These are phyloP conservation scores for Bipolaris cookei DNA, from an alignment of 2,329 filamentous ascomycete species.

Conservation along the genomic window DNA sequence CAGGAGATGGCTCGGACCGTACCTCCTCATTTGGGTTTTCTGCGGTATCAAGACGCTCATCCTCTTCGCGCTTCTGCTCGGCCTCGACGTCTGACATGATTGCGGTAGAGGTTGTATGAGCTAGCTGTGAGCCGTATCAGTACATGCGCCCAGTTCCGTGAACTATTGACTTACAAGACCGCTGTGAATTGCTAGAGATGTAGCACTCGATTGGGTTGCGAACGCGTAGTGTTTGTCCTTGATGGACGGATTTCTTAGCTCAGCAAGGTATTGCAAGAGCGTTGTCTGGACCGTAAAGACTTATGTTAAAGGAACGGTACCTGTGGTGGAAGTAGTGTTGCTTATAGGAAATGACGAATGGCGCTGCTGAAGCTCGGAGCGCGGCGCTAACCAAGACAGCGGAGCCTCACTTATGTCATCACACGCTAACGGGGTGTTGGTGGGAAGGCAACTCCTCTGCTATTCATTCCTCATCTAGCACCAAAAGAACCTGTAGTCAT, in stretches of 20 bases:
- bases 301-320: slow-evolving; percentile 20
- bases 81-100: slow-evolving; percentile 42
- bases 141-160: neutral
- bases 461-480: neutral
- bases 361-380: slow-evolving; percentile 21
- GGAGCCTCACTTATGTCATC: slow-evolving; percentile 27
- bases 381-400: slow-evolving; percentile 20
- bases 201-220: slow-evolving; percentile 2
- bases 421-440: neutral
- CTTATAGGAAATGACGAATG: slow-evolving; percentile 28
- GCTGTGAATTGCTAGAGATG: slow-evolving; percentile 11
- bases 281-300: slow-evolving; percentile 7
- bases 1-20: slow-evolving; percentile 17
- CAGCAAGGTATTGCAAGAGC: slow-evolving; percentile 16
- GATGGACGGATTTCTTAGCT: neutral
- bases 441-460: neutral
- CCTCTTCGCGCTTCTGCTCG: slow-evolving; percentile 40
- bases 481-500: neutral
- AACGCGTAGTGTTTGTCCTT: neutral
- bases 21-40: slow-evolving; percentile 47
- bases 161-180: slow-evolving; percentile 24
- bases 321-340: slow-evolving; percentile 25
- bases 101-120: neutral
- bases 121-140: neutral
- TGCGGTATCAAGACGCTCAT: slow-evolving; percentile 44